Evolutionary conservation across 306 rosid species (phyloP).

Genomic region (Dicorynia guianensis): DNA sequence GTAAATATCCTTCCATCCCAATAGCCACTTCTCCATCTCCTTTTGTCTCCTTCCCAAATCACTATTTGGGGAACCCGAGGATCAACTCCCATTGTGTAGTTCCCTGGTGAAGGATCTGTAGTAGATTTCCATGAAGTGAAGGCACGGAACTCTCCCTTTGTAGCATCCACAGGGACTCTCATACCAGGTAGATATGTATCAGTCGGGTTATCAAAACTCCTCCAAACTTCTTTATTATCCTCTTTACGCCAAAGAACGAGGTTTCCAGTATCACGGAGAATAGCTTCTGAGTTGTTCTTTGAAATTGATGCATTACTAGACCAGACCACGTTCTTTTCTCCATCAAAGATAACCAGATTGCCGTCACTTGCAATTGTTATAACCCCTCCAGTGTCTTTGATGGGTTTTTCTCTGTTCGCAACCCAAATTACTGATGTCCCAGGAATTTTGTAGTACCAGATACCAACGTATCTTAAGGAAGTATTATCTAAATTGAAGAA

Average conservation of each 20-base stretch:
- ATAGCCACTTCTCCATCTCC: slow-evolving; percentile 78
- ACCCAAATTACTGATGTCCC: slow-evolving; percentile 52
- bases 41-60: slow-evolving; percentile 55
- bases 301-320: slow-evolving; percentile 43
- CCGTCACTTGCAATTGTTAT: slow-evolving; percentile 51
- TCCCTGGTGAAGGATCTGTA: slow-evolving; percentile 61
- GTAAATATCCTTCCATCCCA: slow-evolving; percentile 62
- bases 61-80: slow-evolving; percentile 59
- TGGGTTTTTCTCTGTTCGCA: slow-evolving; percentile 63
- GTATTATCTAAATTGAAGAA: slow-evolving; percentile 62
- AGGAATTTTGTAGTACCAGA: slow-evolving; percentile 56
- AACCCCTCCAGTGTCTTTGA: slow-evolving; percentile 47
- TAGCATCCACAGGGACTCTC: slow-evolving; percentile 40
- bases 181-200: slow-evolving; percentile 73
- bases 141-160: slow-evolving; percentile 29
- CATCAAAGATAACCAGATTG: slow-evolving; percentile 52
- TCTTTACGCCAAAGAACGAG: slow-evolving; percentile 44
- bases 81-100: slow-evolving; percentile 58
- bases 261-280: slow-evolving; percentile 47
- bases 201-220: slow-evolving; percentile 61
- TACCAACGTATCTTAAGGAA: slow-evolving; percentile 60
- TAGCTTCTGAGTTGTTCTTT: slow-evolving; percentile 34
- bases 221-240: slow-evolving; percentile 38
- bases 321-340: slow-evolving; percentile 48
- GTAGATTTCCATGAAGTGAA: slow-evolving; percentile 71